Percentiles rank a stretch among this genome's conserved stretches.
These are phyloP conservation scores for Magnolia changhungtana DNA, from an alignment of 164 flowering plant species.

Conservation along the genomic window DNA sequence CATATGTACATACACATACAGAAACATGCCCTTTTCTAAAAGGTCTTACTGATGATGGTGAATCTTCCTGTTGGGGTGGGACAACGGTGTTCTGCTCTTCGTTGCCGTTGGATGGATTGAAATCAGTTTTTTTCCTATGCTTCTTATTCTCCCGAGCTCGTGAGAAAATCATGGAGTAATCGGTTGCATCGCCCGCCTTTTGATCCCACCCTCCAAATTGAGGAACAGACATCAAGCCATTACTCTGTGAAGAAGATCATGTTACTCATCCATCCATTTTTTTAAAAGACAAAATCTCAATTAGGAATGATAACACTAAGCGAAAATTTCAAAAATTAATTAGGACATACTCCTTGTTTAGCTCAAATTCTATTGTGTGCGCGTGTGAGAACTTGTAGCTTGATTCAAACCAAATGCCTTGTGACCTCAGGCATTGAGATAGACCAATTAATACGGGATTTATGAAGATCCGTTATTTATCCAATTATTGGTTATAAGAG, in stretches of 20 bases:
- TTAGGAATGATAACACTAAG: no score
- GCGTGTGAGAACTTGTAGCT: no score
- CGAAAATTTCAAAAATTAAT: no score
- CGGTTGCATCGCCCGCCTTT: slow-evolving; percentile 29
- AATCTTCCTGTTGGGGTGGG: slow-evolving; percentile 16
- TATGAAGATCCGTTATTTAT: no score
- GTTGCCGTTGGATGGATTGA: slow-evolving; percentile 29
- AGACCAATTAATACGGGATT: no score
- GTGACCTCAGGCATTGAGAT: no score
- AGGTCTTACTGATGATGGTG: neutral
- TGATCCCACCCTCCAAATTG: slow-evolving; percentile 59
- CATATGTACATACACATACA: neutral
- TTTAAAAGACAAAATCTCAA: no score
- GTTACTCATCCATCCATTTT: no score
- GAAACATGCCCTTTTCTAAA: neutral
- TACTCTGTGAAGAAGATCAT: slow-evolving; percentile 20
- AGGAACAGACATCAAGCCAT: slow-evolving; percentile 47
- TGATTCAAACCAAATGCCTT: no score
- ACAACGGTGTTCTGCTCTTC: slow-evolving; percentile 29
- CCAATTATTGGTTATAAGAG: no score
- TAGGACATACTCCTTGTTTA: no score
- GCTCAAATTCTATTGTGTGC: no score
- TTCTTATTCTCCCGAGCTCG: slow-evolving; percentile 52
- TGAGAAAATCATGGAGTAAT: slow-evolving; percentile 56
- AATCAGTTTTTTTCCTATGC: slow-evolving; percentile 37